Conservation (phyloP, 345 rosid genomes). For the Euphorbia pulcherrima region DNA sequence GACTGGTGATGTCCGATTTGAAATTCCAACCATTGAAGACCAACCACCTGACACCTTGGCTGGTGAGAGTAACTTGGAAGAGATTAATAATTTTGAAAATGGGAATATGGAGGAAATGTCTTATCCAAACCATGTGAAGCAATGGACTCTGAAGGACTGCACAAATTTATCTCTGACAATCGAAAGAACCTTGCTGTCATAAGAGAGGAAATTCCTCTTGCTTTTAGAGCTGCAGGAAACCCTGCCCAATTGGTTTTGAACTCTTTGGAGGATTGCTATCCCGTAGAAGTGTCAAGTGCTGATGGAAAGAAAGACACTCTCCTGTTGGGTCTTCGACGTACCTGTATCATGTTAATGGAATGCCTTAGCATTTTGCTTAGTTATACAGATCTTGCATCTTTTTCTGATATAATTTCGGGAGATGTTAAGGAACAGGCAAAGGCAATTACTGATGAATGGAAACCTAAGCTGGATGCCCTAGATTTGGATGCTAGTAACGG, state of each 20-base stretch:
- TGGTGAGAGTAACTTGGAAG: slow-evolving; percentile 52
- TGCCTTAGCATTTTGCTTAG: slow-evolving; percentile 78
- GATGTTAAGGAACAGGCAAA: slow-evolving; percentile 71
- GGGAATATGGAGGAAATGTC: slow-evolving; percentile 54
- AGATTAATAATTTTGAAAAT: slow-evolving; percentile 42
- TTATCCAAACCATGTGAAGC: slow-evolving; percentile 81
- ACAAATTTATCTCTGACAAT: slow-evolving; percentile 89
- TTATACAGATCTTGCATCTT: slow-evolving; percentile 38
- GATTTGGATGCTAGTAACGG: slow-evolving; percentile 89
- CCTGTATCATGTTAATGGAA: slow-evolving; percentile 99
- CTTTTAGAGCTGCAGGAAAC: slow-evolving; percentile 66
- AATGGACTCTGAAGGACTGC: slow-evolving; percentile 89
- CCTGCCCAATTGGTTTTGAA: slow-evolving; percentile 77
- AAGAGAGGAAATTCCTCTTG: slow-evolving; percentile 86
- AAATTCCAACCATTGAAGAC: slow-evolving; percentile 33
- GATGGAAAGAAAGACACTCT: slow-evolving; percentile 89
- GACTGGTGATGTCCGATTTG: slow-evolving; percentile 37
- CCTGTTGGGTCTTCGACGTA: slow-evolving; percentile 88
- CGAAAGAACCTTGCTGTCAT: slow-evolving; percentile 91
- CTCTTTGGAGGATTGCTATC: slow-evolving; percentile 81
- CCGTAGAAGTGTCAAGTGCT: slow-evolving; percentile 43
- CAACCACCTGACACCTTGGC: slow-evolving; percentile 42
- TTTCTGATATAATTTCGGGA: slow-evolving; percentile 54
- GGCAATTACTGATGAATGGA: slow-evolving; percentile 83
- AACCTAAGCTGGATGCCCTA: slow-evolving; percentile 67